These are phyloP conservation scores for Cyclotella atomus DNA, from an alignment of 108 stramenopile genomes.

Conservation along the genomic window DNA sequence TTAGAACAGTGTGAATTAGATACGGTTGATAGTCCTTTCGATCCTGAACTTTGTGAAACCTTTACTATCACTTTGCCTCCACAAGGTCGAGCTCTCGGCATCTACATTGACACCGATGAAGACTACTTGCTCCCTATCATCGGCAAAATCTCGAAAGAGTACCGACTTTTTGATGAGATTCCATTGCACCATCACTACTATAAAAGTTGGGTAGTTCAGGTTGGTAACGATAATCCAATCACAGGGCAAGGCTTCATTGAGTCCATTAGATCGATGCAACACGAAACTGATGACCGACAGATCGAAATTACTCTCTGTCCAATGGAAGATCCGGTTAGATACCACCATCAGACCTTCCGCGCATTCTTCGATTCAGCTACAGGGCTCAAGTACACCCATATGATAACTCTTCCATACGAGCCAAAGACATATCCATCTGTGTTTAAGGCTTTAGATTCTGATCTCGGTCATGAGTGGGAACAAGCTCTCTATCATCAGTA, in stretches of 20 bases:
- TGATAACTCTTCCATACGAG: background rate
- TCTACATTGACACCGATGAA: slow-evolving; percentile 1
- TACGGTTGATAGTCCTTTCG: background rate
- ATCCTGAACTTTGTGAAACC: background rate
- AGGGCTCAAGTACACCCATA: background rate
- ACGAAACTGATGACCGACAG: background rate
- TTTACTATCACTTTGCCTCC: slow-evolving; percentile 8
- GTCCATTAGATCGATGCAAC: background rate
- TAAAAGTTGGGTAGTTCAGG: slow-evolving; percentile 5
- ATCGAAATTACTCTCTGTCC: background rate
- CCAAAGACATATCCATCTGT: background rate
- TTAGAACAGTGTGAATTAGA: background rate
- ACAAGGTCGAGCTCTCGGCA: background rate
- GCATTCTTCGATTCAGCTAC: background rate
- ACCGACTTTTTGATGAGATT: background rate
- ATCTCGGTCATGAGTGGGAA: background rate
- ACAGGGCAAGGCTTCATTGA: background rate
- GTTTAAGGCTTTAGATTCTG: background rate
- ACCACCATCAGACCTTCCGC: background rate
- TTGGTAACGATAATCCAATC: slow-evolving; percentile 12
- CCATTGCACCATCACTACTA: background rate
- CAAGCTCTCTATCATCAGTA: slow-evolving; percentile 8
- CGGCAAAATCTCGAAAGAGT: background rate
- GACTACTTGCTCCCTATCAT: background rate
- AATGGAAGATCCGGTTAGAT: background rate